Evolutionary conservation across 768 basidiomycete species (phyloP).

Genomic region (Rhodotorula babjevae): DNA sequence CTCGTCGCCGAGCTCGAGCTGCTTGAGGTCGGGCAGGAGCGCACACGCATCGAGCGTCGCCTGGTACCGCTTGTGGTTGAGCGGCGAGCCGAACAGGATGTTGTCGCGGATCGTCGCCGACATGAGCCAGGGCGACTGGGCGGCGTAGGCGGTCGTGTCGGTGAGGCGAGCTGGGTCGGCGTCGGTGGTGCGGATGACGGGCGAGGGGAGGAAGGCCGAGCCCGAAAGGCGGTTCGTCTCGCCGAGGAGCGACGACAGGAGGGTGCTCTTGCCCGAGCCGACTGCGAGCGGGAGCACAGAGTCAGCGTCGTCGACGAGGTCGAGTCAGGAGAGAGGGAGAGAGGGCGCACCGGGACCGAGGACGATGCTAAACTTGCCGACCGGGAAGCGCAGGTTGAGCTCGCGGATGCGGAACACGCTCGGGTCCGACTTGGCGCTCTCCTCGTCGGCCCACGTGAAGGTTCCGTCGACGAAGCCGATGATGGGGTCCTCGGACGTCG

Average conservation of each 20-base stretch:
- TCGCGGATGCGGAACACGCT: constrained; percentile 55
- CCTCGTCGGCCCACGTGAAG: constrained; percentile 41
- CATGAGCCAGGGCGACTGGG: constrained; percentile 63
- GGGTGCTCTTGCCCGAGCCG: constrained; percentile 40
- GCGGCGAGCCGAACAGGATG: constrained; percentile 65
- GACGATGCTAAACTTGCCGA: constrained; percentile 56
- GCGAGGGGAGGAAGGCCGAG: constrained; percentile 26
- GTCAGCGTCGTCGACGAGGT: constrained; percentile 53
- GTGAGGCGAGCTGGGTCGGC: constrained; percentile 51
- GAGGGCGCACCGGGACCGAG: constrained; percentile 40
- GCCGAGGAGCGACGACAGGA: constrained; percentile 42
- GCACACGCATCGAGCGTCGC: constrained; percentile 70
- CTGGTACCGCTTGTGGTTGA: constrained; percentile 63
- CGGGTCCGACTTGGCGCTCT: constrained; percentile 44
- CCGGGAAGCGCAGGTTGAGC: constrained; percentile 60
- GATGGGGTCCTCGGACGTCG: constrained; percentile 25
- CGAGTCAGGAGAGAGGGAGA: constrained; percentile 54
- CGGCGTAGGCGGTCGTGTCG: constrained; percentile 65
- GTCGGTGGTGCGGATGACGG: constrained; percentile 32
- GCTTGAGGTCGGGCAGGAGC: constrained; percentile 63
- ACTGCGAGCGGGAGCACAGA: constrained; percentile 1
- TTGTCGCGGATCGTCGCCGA: constrained; percentile 77
- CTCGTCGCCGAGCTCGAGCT: constrained; percentile 70
- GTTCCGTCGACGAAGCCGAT: constrained; percentile 48
- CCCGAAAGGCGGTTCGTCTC: constrained; percentile 42